These are phyloP conservation scores for Artemisia tridentata DNA, from an alignment of 129 eudicot species.

Conservation along the genomic window DNA sequence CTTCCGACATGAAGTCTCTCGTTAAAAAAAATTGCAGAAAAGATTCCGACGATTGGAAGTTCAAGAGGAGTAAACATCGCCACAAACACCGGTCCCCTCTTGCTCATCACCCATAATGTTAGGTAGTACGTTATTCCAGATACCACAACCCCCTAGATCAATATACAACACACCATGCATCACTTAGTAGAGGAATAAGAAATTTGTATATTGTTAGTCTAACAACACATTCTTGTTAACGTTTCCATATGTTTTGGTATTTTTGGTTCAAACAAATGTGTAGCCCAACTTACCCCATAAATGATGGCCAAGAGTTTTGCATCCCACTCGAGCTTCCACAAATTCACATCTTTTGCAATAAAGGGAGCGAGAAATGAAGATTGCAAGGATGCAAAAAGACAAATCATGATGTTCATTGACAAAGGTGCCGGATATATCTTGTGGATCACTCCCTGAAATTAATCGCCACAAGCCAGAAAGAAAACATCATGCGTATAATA, in stretches of 20 bases:
- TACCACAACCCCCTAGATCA: conserved; percentile 25
- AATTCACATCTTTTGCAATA: conserved; percentile 15
- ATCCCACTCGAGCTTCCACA: conserved; percentile 37
- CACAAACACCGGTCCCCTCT: conserved; percentile 30
- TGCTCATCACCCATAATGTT: conserved; percentile 26
- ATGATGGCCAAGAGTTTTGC: conserved; percentile 23
- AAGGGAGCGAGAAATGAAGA: conserved; percentile 28
- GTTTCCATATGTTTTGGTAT: neutral
- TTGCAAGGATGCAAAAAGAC: conserved; percentile 33
- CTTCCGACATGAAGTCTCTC: conserved; percentile 32
- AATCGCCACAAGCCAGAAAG: too few relatives aligned
- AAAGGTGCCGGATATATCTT: conserved; percentile 30
- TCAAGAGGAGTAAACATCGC: conserved; percentile 33
- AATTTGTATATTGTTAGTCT: neutral
- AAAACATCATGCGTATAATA: too few relatives aligned
- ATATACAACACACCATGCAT: neutral
- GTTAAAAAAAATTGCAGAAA: conserved; percentile 27
- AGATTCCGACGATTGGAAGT: conserved; percentile 23
- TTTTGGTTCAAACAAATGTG: neutral
- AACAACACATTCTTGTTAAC: neutral
- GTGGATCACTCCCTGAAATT: conserved; percentile 14
- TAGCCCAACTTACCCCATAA: conserved; percentile 20
- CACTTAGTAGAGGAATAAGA: neutral
- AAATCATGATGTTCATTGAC: conserved; percentile 28
- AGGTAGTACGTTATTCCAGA: conserved; percentile 24